These are phyloP conservation scores for Amorphotheca resinae DNA, from an alignment of 495 filamentous ascomycete species.

Conservation along the genomic window DNA sequence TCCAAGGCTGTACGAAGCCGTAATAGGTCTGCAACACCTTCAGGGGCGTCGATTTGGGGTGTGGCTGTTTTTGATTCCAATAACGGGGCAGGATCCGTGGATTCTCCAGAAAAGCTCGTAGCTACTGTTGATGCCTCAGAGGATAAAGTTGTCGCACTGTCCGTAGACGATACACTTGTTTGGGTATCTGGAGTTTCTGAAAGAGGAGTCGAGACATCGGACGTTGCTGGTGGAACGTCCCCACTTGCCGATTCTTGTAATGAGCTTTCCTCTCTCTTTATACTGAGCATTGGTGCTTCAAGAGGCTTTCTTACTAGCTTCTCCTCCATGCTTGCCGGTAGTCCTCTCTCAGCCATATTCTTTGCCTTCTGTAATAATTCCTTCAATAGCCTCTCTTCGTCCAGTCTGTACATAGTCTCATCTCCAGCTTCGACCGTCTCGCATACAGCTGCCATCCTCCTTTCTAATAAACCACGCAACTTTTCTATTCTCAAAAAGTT, in stretches of 20 bases:
- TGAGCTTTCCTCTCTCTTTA: conserved; percentile 37
- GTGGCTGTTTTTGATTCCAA: conserved; percentile 22
- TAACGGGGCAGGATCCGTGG: neutral
- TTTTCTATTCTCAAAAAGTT: conserved; percentile 6
- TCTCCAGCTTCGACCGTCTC: conserved; percentile 71
- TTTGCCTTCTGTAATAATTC: conserved; percentile 61
- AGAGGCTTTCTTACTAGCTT: conserved; percentile 66
- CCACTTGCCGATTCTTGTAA: conserved; percentile 23
- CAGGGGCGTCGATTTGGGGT: conserved; percentile 35
- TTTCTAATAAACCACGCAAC: conserved; percentile 25
- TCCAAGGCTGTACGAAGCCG: conserved; percentile 60
- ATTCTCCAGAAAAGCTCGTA: conserved; percentile 26
- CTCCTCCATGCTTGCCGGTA: conserved; percentile 78
- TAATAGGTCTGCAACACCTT: conserved; percentile 46
- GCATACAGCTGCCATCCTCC: conserved; percentile 52
- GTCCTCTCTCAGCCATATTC: conserved; percentile 46
- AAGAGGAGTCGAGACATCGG: conserved; percentile 19
- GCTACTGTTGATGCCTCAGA: conserved; percentile 33
- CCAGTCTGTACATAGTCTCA: conserved; percentile 72
- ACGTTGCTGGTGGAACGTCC: conserved; percentile 21
- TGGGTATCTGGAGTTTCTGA: conserved; percentile 27
- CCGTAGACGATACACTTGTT: conserved; percentile 23
- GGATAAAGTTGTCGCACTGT: conserved; percentile 26
- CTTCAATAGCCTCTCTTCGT: conserved; percentile 49
- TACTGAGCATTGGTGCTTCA: conserved; percentile 55